Evolutionary conservation across 1,284 basidiomycete species (phyloP), one percentile per base, ranked within the genome.

Genomic region (Phylloboletellus chloephorus): DNA sequence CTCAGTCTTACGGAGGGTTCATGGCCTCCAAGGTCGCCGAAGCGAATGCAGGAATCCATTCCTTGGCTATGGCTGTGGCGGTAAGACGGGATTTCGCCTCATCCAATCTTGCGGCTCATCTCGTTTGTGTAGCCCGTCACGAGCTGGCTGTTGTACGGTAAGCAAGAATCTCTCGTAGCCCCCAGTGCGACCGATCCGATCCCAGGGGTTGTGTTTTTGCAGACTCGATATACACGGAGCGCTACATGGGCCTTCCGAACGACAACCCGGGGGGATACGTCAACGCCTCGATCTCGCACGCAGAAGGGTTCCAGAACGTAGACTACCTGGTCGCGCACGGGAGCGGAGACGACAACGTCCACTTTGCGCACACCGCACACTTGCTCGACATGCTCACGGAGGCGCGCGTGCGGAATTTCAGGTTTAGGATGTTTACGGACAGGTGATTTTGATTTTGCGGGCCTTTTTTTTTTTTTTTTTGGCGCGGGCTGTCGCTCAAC

Each of bases 341-440:
- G 9, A 88, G 81, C 49, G 93, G 84, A 3, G 93, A 97, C 62
- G 93, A 96, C 60, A 97, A 97, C 57, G 88, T 96, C 25, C 95
- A 98, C 63, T 94, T 81, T 54, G 78, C 84, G 26, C 95, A 98
- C 66, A 84, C 86, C 43, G 93, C 92, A 4, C 87, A 88, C 53
- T 59, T 98, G 53, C 66, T 98, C 33, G 95, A 98, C 63, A 88
- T 94, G 77, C 76, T 98, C 50, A 97, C 92, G 0, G 71, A 72
- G 53, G 77, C 72, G 13, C 68, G 81, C 41, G 77, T 97, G 24
- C 72, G 87, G 48, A 78, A 78, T 28, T 98, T 86, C 67, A 72
- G 83, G 54, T 96, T 97, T 66, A 77, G 94, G 57, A 90, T 96
- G 87, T 98, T 98, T 66, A 91, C 91, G 19, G 95, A 98, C 64